phyloP scores from a whole-genome alignment of 306 rosid species.

The Rosa persica region DNA sequence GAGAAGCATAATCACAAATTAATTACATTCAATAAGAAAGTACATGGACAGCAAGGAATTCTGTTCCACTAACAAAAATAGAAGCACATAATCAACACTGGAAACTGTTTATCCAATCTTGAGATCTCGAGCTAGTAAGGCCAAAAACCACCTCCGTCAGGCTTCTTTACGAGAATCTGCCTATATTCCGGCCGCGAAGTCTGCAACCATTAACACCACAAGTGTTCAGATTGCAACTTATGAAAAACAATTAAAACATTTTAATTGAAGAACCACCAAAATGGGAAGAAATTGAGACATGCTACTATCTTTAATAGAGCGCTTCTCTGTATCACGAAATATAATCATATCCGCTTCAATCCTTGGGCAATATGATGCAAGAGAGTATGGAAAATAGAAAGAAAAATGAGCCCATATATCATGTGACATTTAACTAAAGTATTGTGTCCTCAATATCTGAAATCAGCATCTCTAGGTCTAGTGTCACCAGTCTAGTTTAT shows the following conservation, averaged over 20 bases:
- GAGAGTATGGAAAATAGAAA: too few species aligned
- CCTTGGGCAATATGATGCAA: neutral
- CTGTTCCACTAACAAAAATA: neutral
- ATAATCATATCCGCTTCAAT: neutral
- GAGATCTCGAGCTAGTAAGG: conserved; percentile 39
- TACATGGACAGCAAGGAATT: neutral
- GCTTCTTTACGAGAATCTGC: conserved; percentile 78
- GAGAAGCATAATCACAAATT: neutral
- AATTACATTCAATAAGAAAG: neutral
- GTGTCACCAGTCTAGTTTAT: neutral
- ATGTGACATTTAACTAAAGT: neutral
- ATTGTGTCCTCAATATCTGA: neutral
- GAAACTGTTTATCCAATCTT: neutral
- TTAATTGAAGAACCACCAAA: neutral
- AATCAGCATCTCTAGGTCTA: neutral
- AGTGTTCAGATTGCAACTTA: neutral
- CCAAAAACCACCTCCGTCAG: conserved; percentile 61
- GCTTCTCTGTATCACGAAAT: neutral
- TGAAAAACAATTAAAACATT: neutral
- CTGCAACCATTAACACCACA: conserved; percentile 49
- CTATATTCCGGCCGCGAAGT: conserved; percentile 91
- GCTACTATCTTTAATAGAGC: neutral
- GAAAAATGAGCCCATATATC: neutral
- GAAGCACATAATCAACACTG: neutral
- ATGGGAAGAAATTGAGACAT: neutral